A percentile compares a stretch with the other conserved stretches of the same genome.
phyloP scores from a whole-genome alignment of 163 green algal genomes.

The Trebouxiophyceae sp. region DNA sequence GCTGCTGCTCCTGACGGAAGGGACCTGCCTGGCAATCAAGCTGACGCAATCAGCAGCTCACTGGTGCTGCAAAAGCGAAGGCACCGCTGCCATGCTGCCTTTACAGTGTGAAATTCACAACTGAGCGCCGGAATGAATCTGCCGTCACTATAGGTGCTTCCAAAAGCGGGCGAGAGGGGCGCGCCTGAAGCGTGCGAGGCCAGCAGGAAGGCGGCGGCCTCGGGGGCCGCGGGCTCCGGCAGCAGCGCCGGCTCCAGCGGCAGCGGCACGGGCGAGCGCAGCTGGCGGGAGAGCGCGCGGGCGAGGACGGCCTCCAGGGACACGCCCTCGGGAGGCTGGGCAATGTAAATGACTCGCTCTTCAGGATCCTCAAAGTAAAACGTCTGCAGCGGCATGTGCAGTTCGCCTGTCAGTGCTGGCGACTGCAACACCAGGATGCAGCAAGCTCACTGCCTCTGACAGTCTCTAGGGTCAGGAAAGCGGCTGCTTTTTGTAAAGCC shows the following conservation, averaged over 20 bases:
- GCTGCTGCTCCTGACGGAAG: too few species aligned
- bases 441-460: too few species aligned
- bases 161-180: too few species aligned
- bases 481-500: too few species aligned
- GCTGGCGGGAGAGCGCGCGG: background rate
- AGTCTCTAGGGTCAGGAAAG: too few species aligned
- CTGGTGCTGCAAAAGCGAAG: background rate
- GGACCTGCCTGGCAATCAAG: too few species aligned
- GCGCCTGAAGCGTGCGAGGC: too few species aligned
- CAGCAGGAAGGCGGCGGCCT: background rate
- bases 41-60: too few species aligned
- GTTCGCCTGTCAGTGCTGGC: too few species aligned
- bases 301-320: background rate
- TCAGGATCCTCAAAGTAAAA: background rate
- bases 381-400: too few species aligned
- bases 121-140: background rate
- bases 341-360: background rate
- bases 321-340: background rate
- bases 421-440: too few species aligned
- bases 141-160: too few species aligned
- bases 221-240: background rate
- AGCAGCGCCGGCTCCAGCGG: background rate
- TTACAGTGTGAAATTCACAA: background rate
- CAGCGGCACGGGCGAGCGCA: background rate
- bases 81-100: background rate